Conservation (phyloP, 129 eudicot genomes). For the Artemisia argyi region DNA sequence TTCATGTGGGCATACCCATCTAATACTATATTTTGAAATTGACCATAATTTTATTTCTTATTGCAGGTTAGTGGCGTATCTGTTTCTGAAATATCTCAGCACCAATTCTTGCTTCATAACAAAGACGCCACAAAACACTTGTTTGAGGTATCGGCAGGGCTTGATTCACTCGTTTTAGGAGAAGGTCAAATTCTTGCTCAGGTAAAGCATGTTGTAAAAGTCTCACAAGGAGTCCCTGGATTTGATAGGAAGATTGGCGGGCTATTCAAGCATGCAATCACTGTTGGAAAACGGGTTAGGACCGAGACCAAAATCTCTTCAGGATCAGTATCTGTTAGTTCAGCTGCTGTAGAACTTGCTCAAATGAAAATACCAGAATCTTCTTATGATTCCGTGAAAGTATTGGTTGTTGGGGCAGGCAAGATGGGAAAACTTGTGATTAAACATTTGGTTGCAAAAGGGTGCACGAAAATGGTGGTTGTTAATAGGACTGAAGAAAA, state of each 20-base stretch:
- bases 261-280: conserved; percentile 78
- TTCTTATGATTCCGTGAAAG: conserved; percentile 47
- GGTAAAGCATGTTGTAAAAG: conserved; percentile 72
- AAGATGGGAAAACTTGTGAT: conserved; percentile 89
- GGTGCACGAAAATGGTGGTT: conserved; percentile 70
- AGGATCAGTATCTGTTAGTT: conserved; percentile 85
- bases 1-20: too few relatives aligned
- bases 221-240: conserved; percentile 66
- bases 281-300: conserved; percentile 78
- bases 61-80: conserved; percentile 76
- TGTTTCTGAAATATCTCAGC: conserved; percentile 59
- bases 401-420: conserved; percentile 85
- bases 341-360: conserved; percentile 94
- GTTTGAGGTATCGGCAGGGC: conserved; percentile 83
- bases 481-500: conserved; percentile 76
- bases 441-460: conserved; percentile 81
- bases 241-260: conserved; percentile 73
- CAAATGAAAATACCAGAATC: conserved; percentile 59
- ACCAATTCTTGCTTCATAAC: conserved; percentile 69
- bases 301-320: conserved; percentile 71
- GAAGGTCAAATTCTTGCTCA: conserved; percentile 94
- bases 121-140: conserved; percentile 76
- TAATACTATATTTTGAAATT: conserved; percentile 7
- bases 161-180: conserved; percentile 80
- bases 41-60: conserved; percentile 10